phyloP scores from a whole-genome alignment of 306 rosid genomes.

The Pachyrhizus erosus region DNA sequence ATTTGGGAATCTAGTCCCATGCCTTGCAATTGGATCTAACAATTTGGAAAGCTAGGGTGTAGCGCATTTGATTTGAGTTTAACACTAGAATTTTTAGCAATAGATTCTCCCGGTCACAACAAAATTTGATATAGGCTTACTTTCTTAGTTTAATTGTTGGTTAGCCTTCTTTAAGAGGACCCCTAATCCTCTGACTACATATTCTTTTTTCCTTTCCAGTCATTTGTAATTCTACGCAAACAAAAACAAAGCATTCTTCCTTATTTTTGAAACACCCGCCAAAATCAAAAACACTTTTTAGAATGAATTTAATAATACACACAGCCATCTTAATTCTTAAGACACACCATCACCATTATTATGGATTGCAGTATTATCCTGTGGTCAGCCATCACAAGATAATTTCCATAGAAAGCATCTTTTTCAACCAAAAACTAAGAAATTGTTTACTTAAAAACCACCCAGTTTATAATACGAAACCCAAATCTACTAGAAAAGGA shows the following conservation, averaged over 20 bases:
- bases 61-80: no score
- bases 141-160: no score
- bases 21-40: no score
- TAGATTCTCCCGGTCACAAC: no score
- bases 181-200: neutral
- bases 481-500: no score
- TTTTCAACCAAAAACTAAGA: slow-evolving; percentile 2
- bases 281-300: neutral
- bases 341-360: neutral
- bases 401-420: neutral
- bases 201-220: slow-evolving; percentile 18
- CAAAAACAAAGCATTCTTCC: neutral
- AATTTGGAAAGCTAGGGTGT: no score
- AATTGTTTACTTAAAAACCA: neutral
- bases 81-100: no score
- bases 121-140: no score
- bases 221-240: neutral
- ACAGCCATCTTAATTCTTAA: neutral
- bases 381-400: slow-evolving; percentile 13
- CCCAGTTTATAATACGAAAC: neutral
- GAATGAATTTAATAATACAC: neutral
- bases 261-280: neutral
- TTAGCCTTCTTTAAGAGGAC: no score
- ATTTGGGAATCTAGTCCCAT: no score
- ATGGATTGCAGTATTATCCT: neutral